phyloP scores from a whole-genome alignment of 257 asterid genomes.

The Penstemon eatonii region DNA sequence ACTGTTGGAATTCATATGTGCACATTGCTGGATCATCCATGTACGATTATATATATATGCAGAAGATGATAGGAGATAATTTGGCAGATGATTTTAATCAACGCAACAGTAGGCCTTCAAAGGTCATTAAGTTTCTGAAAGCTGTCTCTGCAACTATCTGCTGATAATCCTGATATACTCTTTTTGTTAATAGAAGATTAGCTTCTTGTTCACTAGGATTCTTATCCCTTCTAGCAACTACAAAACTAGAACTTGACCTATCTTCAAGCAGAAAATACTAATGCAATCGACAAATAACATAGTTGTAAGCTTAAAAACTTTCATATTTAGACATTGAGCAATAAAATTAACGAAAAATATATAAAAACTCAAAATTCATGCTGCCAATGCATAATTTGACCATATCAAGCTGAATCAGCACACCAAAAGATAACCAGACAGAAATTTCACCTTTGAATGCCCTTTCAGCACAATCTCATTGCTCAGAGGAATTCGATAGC shows the following conservation, averaged over 20 bases:
- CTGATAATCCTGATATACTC: no score
- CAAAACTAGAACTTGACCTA: background rate
- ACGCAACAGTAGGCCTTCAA: background rate
- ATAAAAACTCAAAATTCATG: background rate
- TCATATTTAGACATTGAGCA: constrained; percentile 8
- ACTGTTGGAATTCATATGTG: background rate
- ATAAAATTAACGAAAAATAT: background rate
- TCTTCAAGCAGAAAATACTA: background rate
- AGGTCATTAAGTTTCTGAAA: background rate
- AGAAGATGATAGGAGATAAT: background rate
- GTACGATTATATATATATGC: background rate
- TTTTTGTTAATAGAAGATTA: background rate
- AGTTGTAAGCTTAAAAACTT: constrained; percentile 10
- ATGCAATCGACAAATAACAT: background rate
- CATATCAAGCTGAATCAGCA: background rate
- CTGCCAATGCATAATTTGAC: background rate
- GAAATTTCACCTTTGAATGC: constrained; percentile 69
- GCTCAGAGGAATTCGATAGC: constrained; percentile 74
- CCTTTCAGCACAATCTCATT: constrained; percentile 93
- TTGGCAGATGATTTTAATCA: background rate
- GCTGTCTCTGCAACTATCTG: no score
- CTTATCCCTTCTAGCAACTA: constrained; percentile 8
- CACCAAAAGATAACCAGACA: background rate
- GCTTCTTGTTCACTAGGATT: background rate
- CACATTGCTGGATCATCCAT: background rate